Conservation (phyloP, 371 early-diverging fungal genomes). For the Mortierella sp. region DNA sequence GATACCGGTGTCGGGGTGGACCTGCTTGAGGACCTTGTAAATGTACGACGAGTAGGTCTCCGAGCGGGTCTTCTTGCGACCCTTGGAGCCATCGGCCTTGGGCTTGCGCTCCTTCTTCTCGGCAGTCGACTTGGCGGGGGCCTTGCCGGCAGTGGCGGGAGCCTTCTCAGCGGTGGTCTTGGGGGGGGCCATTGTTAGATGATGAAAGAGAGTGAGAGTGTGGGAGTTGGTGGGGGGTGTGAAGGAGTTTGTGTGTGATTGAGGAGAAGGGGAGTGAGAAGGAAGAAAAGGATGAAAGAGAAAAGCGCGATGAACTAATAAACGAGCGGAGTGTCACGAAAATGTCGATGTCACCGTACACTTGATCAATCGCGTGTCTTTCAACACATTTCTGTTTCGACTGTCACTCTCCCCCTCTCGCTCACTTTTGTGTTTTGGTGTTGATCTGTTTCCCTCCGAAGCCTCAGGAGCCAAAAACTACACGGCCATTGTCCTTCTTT, state of each 20-base stretch:
- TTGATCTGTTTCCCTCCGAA: constrained; percentile 32
- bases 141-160: constrained; percentile 76
- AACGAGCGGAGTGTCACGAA: neutral
- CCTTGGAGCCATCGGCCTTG: constrained; percentile 66
- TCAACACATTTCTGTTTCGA: neutral
- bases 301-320: neutral
- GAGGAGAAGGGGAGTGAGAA: neutral
- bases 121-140: constrained; percentile 69
- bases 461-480: neutral
- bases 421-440: constrained; percentile 9
- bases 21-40: constrained; percentile 97
- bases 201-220: neutral
- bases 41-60: constrained; percentile 97
- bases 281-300: neutral
- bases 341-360: neutral
- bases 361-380: neutral
- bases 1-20: constrained; percentile 98
- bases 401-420: neutral
- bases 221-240: neutral
- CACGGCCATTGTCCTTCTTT: neutral
- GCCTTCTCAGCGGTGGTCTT: constrained; percentile 59
- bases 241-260: neutral
- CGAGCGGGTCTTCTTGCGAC: constrained; percentile 75
- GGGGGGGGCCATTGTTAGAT: constrained; percentile 36
- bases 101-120: constrained; percentile 62